Percentiles rank a stretch among this genome's conserved stretches.
phyloP scores from a whole-genome alignment of 179 eudicot genomes.

The Patellifolia procumbens region DNA sequence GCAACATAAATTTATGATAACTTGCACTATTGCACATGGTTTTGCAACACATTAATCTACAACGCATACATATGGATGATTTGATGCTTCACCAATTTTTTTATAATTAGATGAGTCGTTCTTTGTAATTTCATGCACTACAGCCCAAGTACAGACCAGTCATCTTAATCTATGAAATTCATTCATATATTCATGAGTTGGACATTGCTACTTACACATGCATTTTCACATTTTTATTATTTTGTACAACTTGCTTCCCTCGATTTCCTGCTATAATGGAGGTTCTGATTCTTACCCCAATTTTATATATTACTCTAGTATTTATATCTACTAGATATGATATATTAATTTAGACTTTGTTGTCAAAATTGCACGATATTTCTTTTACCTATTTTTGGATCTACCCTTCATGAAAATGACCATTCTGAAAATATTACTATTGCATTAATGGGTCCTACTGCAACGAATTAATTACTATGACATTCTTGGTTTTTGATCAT shows the following conservation, averaged over 20 bases:
- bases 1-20: background rate
- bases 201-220: constrained; percentile 25
- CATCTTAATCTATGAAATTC: background rate
- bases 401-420: constrained; percentile 11
- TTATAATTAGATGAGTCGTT: background rate
- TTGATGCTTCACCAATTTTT: background rate
- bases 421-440: background rate
- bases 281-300: background rate
- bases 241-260: background rate
- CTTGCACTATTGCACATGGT: background rate
- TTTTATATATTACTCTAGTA: background rate
- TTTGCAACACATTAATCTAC: background rate
- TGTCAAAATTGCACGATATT: too few relatives aligned
- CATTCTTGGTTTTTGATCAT: background rate
- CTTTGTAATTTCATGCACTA: constrained; percentile 8
- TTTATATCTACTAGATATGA: background rate
- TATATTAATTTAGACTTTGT: background rate
- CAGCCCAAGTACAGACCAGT: background rate
- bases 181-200: constrained; percentile 20
- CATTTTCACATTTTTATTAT: background rate
- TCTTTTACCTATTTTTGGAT: constrained; percentile 5
- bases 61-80: background rate
- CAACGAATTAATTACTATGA: background rate
- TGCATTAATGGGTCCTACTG: background rate
- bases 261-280: background rate